These are phyloP conservation scores for Nitzschia sp. DNA, from an alignment of 108 stramenopile species.

Conservation along the genomic window DNA sequence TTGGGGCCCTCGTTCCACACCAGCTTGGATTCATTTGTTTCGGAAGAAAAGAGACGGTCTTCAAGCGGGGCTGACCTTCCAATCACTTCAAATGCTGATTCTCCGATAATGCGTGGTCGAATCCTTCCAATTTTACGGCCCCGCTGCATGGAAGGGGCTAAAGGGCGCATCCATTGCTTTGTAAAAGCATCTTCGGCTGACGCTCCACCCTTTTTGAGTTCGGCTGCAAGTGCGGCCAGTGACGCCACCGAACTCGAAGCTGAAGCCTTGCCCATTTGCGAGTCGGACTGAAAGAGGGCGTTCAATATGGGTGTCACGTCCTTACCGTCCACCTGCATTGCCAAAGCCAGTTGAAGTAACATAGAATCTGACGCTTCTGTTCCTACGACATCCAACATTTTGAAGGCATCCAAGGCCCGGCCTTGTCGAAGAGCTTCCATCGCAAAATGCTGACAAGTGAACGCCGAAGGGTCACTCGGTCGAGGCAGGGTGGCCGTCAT, in stretches of 20 bases:
- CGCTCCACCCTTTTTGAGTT: conserved; percentile 20
- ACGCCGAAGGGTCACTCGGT: conserved; percentile 56
- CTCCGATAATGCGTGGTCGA: conserved; percentile 52
- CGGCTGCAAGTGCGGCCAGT: conserved; percentile 49
- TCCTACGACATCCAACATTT: conserved; percentile 68
- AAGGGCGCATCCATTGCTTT: conserved; percentile 56
- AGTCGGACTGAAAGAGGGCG: conserved; percentile 25
- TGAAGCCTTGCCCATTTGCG: conserved; percentile 14
- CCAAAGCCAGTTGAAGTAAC: conserved; percentile 57
- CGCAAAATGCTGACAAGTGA: conserved; percentile 51
- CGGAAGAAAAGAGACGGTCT: conserved; percentile 21
- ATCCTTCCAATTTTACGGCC: conserved; percentile 26
- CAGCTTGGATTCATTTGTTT: conserved; percentile 59
- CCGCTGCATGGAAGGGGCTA: conserved; percentile 76
- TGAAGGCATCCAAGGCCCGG: conserved; percentile 50
- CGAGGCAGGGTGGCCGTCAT: conserved; percentile 55
- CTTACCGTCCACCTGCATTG: conserved; percentile 38
- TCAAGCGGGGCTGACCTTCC: neutral
- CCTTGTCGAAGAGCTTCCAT: conserved; percentile 41
- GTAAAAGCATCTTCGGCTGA: conserved; percentile 27
- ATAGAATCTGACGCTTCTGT: conserved; percentile 52
- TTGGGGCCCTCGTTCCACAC: conserved; percentile 83
- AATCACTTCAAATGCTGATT: conserved; percentile 36
- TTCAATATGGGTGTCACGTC: conserved; percentile 34
- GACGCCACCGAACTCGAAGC: conserved; percentile 32